Evolutionary conservation across 140 eudicot genomes (phyloP), one percentile per base, ranked within the genome.

Genomic region (Oenanthe javanica): DNA sequence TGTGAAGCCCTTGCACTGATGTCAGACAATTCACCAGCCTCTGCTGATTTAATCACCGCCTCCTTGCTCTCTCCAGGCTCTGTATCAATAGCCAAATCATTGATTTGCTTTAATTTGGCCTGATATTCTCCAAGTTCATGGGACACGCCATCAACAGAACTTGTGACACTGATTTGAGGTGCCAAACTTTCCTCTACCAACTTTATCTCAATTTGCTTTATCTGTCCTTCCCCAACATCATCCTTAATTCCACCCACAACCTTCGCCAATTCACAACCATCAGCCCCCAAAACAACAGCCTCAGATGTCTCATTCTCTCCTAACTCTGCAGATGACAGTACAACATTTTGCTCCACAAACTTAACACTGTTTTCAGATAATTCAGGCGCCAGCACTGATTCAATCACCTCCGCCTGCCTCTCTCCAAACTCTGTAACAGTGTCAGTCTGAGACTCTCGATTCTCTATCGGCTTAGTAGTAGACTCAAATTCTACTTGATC

Each of bases 1-100:
- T 64, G 82, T 64, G 77, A 84, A 14, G 73, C 50, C 54, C 74
- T 74, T 77, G 77, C 73, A 77, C 49, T 25, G 6, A 25, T 82
- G 31, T 87, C 80, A 78, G n/a, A n/a, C n/a, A n/a, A n/a, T n/a
- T 75, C 81, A 85, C 57, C 86, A 74, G 82, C 86, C 81, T 87
- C 90, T 67, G 83, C 38, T 42, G 71, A 57, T 38, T 31, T 42
- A 64, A 25, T 14, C 4, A 3, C 81, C 0, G 75, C 43, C 52
- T 79, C 61, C 47, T 12, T 14, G 45, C 48, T 15, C 46, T 47
- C 81, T 23, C 57, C 76, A n/a, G 46, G 3, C 49, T 47, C 63
- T 15, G 61, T 46, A 64, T 25, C 42, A 19, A 14, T 52, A 52
- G 59, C 59, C 5, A 52, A 52, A 52, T 52, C 59, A 15, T 52